A percentile compares a stretch with the other conserved stretches of the same genome.
Conservation (phyloP, 202 grass and related monocot genomes). For the Schoenoplectus tabernaemontani region DNA sequence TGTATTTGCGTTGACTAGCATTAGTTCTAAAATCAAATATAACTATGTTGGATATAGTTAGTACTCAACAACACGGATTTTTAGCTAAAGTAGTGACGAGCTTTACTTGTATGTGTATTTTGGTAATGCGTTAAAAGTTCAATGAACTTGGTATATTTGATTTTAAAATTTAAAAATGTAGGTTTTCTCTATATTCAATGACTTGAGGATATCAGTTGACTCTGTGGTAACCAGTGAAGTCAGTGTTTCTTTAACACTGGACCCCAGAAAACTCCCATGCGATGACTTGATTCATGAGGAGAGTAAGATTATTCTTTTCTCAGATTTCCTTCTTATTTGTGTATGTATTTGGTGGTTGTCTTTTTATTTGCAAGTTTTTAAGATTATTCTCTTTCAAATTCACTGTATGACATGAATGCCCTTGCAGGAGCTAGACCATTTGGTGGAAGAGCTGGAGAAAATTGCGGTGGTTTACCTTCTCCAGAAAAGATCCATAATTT, state of each 20-base stretch:
- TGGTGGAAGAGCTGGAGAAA: conserved; percentile 92
- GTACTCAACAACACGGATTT: conserved; percentile 91
- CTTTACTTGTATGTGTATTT: neutral
- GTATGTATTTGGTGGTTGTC: neutral
- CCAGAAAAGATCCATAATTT: conserved; percentile 86
- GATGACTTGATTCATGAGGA: conserved; percentile 82
- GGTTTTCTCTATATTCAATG: conserved; percentile 96
- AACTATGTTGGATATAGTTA: conserved; percentile 91
- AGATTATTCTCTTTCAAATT: neutral
- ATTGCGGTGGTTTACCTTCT: conserved; percentile 83
- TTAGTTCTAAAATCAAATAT: conserved; percentile 99
- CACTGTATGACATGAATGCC: conserved; percentile 5
- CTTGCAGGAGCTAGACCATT: conserved; percentile 74
- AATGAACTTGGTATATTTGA: neutral
- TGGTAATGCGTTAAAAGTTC: neutral
- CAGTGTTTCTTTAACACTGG: conserved; percentile 82
- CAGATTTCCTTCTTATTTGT: neutral
- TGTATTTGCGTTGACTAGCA: conserved; percentile 58
- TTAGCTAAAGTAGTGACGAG: conserved; percentile 58
- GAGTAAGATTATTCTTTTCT: conserved; percentile 25
- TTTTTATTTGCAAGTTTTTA: neutral
- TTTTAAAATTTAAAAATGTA: conserved; percentile 22
- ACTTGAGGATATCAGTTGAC: conserved; percentile 87
- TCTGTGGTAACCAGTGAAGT: conserved; percentile 96
- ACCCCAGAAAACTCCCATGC: conserved; percentile 81